A percentile compares a stretch with the other conserved stretches of the same genome.
These are phyloP conservation scores for Cudoniella acicularis DNA, from an alignment of 495 filamentous ascomycete genomes.

Conservation along the genomic window DNA sequence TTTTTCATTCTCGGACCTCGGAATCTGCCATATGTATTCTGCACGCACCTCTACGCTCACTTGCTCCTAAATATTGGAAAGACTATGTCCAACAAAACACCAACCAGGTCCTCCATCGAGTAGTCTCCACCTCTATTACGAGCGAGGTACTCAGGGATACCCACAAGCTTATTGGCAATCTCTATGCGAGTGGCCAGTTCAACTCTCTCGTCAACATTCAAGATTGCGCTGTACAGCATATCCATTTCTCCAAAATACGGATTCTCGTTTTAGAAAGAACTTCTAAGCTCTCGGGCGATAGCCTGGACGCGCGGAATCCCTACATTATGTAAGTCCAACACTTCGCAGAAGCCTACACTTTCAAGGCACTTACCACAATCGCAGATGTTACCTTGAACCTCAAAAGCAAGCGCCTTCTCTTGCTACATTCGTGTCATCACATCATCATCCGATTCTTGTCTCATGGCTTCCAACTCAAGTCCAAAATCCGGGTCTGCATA, in stretches of 20 bases:
- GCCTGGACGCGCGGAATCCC: background rate
- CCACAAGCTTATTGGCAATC: background rate
- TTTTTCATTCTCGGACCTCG: too few relatives aligned
- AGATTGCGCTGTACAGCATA: background rate
- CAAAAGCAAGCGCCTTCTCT: background rate
- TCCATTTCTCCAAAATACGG: background rate
- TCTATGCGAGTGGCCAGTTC: background rate
- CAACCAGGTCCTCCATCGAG: background rate
- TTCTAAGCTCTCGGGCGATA: background rate
- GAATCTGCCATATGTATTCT: too few relatives aligned
- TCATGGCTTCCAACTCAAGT: background rate
- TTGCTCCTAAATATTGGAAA: background rate
- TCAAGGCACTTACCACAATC: background rate
- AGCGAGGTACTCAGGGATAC: too few relatives aligned
- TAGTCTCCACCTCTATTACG: too few relatives aligned
- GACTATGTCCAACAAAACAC: background rate
- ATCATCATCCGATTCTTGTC: background rate
- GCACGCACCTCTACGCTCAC: too few relatives aligned
- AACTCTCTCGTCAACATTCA: background rate
- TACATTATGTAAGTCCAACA: background rate
- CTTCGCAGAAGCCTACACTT: background rate
- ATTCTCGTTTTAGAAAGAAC: background rate
- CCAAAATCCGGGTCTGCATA: background rate
- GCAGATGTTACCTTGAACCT: background rate
- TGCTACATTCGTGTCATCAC: background rate